Conservation (phyloP, 768 basidiomycete species). For the Trichaptum fuscoviolaceum region DNA sequence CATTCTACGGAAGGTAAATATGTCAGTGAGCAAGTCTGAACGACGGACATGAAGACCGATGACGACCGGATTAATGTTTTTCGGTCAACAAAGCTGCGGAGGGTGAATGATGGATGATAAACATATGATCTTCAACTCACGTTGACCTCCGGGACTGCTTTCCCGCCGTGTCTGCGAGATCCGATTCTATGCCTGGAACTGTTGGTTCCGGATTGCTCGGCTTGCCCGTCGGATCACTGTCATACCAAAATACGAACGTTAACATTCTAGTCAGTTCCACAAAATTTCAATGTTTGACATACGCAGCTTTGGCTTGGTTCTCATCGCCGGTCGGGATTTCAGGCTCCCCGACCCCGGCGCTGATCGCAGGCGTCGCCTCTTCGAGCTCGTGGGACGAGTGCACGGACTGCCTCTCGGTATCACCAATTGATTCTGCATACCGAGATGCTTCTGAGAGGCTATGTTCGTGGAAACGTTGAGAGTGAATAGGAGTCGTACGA, state of each 20-base stretch:
- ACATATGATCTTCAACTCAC: neutral
- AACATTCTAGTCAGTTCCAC: no score
- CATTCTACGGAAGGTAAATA: neutral
- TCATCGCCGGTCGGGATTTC: neutral
- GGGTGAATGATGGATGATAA: neutral
- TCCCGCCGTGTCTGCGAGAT: neutral
- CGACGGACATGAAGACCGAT: no score
- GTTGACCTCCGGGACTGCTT: neutral
- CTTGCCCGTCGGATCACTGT: neutral
- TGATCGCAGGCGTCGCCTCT: neutral
- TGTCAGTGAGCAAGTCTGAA: neutral
- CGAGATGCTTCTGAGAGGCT: neutral
- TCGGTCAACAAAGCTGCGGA: no score
- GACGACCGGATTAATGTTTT: no score
- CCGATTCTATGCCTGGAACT: neutral
- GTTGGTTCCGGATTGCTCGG: neutral
- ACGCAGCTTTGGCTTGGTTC: neutral
- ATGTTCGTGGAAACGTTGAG: neutral
- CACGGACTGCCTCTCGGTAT: neutral
- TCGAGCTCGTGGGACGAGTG: neutral
- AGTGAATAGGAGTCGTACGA: neutral
- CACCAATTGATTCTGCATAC: neutral
- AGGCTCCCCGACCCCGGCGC: no score
- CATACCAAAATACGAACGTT: no score
- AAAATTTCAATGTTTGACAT: no score